Evolutionary conservation across 257 asterid genomes (phyloP), one percentile per base, ranked within the genome.

Genomic region (Agastache rugosa): DNA sequence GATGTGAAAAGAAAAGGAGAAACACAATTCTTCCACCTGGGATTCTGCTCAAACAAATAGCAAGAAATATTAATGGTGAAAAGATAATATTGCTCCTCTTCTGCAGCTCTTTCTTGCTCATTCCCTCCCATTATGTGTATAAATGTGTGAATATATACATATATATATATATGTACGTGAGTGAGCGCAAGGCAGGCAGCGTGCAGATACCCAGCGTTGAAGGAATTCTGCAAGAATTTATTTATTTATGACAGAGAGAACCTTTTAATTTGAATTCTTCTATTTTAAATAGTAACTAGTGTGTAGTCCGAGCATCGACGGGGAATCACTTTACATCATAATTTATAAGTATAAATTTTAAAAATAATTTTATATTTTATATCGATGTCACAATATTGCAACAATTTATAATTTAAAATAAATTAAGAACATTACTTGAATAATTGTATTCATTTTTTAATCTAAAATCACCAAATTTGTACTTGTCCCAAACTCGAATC

Each of bases 151-250:
- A 2, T 50, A 20, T 67, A 20, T 50, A 31, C 47, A 5, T 34
- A 17, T 47, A 31, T 20, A 20, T 55, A 23, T 3, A 3, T 9
- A 4, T 11, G 20, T 59, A 14, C n/a, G 11, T 31, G 23, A 5
- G 63, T 25, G 39, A 0, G 63, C 8, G 17, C 8, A n/a, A n/a
- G n/a, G n/a, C n/a, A 12, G 39, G 67, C 65, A 41, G 71, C 67
- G 71, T 45, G 74, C 74, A 63, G 75, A 22, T 72, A 80, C 72
- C 80, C 76, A 74, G 64, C 69, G 63, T 22, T 75, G 64, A 72
- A 65, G 80, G 85, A 16, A 56, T 73, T 74, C n/a, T n/a, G n/a
- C 41, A 68, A 22, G 67, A 59, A 59, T 59, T 61, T 37, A 37
- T 37, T 37, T 37, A 6, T 35, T 5, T 15, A 77, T 77, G 59